These are phyloP conservation scores for Fusarium mundagurra DNA, from an alignment of 2,329 filamentous ascomycete species.

Conservation along the genomic window DNA sequence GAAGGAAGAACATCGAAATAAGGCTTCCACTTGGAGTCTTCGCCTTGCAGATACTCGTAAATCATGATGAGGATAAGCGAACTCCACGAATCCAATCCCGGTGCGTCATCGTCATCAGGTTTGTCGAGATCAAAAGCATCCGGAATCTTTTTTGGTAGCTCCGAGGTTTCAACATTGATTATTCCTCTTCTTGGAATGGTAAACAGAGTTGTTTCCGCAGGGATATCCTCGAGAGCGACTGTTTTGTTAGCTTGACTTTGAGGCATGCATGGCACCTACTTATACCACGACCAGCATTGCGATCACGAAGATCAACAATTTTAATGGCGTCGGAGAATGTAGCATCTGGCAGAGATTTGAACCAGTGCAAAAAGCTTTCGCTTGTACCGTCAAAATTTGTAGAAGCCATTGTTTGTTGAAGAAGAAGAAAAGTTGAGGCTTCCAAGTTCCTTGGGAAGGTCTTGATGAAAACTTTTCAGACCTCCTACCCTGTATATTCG, in stretches of 20 bases:
- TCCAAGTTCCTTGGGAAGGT: background rate
- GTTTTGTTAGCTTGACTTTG: constrained; percentile 52
- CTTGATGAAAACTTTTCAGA: constrained; percentile 26
- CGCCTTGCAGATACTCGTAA: constrained; percentile 73
- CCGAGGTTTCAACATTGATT: constrained; percentile 78
- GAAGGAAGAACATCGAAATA: constrained; percentile 81
- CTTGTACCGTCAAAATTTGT: constrained; percentile 56
- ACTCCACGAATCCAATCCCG: constrained; percentile 63
- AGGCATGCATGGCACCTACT: constrained; percentile 47
- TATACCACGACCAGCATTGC: constrained; percentile 65
- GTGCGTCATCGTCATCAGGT: constrained; percentile 48
- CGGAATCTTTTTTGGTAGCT: constrained; percentile 67
- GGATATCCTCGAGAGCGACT: constrained; percentile 78
- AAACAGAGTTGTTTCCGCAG: constrained; percentile 81
- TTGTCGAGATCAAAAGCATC: constrained; percentile 58
- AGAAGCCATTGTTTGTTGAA: constrained; percentile 11
- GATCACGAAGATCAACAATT: constrained; percentile 62
- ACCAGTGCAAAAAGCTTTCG: constrained; percentile 63
- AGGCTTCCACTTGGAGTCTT: constrained; percentile 74
- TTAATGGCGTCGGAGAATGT: constrained; percentile 63
- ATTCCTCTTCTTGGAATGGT: constrained; percentile 78
- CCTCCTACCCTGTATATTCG: constrained; percentile 7
- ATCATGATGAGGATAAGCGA: constrained; percentile 80
- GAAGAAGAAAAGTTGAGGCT: background rate
- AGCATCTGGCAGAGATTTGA: constrained; percentile 60